Evolutionary conservation across 2,329 filamentous ascomycete genomes (phyloP), one percentile per base, ranked within the genome.

Genomic region (Paramyrothecium roridum): DNA sequence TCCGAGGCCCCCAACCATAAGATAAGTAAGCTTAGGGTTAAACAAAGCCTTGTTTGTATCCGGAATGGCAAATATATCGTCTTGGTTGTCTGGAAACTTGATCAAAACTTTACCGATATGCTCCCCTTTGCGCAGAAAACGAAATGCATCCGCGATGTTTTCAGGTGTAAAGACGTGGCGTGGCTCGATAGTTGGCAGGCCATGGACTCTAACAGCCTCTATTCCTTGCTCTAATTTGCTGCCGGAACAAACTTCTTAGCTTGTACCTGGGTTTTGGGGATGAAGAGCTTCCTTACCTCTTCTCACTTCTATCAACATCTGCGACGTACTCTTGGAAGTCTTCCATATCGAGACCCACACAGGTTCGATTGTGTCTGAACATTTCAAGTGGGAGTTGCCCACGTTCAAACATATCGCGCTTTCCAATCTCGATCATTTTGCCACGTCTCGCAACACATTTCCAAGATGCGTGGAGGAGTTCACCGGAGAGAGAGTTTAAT

Each of bases 401-500:
- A n/a, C 72, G 71, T 1, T 69, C 69, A 10, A 68, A 59, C 6
- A 76, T 62, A 49, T 78, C 75, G 3, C 68, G 63, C 55, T 73
- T 72, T 3, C 74, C 74, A 21, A 78, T 70, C 50, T 79, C 76
- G 1, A 78, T 54, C 59, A 79, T 71, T 2, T 61, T 66, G 1
- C 74, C 76, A 47, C 71, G 73, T 10, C 66, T 62, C 1, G 76
- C 72, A 8, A 80, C 62, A 50, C 73, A 76, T 2, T 66, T 56
- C 73, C 71, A 78, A 1, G 73, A 69, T 6, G 70, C 66, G 22
- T 69, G 70, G 0, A 77, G 57, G 1, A 69, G 57, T 21, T 75
- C 71, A 2, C 73, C 72, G 1, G 69, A 64, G 2, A 75, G 62
- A 3, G 70, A 71, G 59, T 74, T 75, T 19, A 76, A 61, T 0